These are phyloP conservation scores for Choiromyces venosus DNA, from an alignment of 495 filamentous ascomycete species.

Conservation along the genomic window DNA sequence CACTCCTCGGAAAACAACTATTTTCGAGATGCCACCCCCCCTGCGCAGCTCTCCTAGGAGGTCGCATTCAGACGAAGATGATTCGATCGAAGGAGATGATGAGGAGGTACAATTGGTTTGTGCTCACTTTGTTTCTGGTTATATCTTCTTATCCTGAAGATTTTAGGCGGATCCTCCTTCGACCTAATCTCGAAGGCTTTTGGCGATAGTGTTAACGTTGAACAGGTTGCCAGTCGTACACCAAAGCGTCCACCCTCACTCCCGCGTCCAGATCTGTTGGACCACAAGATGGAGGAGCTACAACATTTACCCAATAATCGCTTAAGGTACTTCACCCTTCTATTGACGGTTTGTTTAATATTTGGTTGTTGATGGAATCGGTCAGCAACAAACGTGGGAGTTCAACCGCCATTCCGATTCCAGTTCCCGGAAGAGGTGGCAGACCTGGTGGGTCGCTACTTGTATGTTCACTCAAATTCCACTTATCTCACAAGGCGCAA, in stretches of 20 bases:
- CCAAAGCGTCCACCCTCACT: background rate
- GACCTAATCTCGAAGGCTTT: background rate
- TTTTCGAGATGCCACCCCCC: constrained; percentile 2
- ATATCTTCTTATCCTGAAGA: background rate
- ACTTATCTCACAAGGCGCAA: background rate
- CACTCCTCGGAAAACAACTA: background rate
- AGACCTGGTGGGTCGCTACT: background rate
- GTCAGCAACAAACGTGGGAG: background rate
- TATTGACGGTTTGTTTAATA: background rate
- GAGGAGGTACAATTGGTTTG: constrained; percentile 2
- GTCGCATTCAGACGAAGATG: background rate
- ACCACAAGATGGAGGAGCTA: background rate
- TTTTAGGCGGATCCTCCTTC: background rate
- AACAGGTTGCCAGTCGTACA: background rate
- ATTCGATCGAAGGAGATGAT: background rate
- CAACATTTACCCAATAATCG: background rate
- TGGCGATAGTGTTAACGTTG: background rate
- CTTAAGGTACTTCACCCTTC: background rate
- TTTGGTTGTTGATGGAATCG: background rate
- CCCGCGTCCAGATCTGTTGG: background rate
- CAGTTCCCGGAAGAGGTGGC: background rate
- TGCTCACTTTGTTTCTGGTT: background rate
- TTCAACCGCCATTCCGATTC: background rate
- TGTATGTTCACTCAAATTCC: background rate
- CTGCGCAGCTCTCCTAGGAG: background rate